A percentile compares a stretch with the other conserved stretches of the same genome.
Conservation (phyloP, 106 monocot genomes). For the Allium sativum region DNA sequence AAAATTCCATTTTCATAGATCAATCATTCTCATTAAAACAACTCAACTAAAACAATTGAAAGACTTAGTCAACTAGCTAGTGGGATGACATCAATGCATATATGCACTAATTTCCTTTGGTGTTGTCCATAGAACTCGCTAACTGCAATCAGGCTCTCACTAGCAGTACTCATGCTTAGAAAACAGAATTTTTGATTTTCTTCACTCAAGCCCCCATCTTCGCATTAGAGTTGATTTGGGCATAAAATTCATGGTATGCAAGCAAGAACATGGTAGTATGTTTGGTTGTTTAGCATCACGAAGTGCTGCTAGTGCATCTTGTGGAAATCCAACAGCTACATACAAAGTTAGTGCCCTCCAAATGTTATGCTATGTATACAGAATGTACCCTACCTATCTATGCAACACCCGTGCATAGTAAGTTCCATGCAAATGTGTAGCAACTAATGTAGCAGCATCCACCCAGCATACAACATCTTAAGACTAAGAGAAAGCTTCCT, state of each 20-base stretch:
- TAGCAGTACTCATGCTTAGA: slow-evolving; percentile 41
- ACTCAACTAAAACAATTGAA: no score
- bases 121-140: no score
- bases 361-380: slow-evolving; percentile 71
- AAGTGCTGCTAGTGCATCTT: slow-evolving; percentile 76
- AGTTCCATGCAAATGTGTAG: slow-evolving; percentile 95
- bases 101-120: no score
- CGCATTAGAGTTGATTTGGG: slow-evolving; percentile 16
- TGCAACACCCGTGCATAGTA: slow-evolving; percentile 98
- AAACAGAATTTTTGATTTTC: slow-evolving; percentile 25
- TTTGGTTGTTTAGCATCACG: slow-evolving; percentile 73
- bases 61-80: no score
- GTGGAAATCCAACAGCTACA: slow-evolving; percentile 81
- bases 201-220: slow-evolving; percentile 3
- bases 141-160: no score
- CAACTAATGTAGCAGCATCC: slow-evolving; percentile 97
- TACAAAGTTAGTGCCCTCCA: slow-evolving; percentile 94
- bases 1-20: no score
- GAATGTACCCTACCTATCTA: slow-evolving; percentile 82
- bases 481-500: slow-evolving; percentile 98
- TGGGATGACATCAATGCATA: no score
- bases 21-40: no score
- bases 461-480: slow-evolving; percentile 98
- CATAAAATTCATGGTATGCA: slow-evolving; percentile 87
- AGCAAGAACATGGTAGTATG: slow-evolving; percentile 88